phyloP scores from a whole-genome alignment of 495 filamentous ascomycete genomes.

The Diplogelasinospora grovesii region DNA sequence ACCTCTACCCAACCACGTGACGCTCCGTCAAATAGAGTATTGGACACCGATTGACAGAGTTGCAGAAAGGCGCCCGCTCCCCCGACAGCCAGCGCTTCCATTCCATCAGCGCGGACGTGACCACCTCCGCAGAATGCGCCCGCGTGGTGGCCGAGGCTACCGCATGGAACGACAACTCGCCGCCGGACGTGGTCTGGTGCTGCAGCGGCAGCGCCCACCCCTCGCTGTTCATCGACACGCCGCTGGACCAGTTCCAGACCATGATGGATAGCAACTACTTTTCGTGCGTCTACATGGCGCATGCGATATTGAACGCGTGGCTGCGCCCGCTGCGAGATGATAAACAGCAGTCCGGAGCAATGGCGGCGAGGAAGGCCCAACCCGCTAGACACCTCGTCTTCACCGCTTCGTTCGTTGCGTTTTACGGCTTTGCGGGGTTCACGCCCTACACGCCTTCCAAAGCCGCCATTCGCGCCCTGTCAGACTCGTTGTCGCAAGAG shows the following conservation, averaged over 20 bases:
- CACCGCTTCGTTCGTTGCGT: slow-evolving; percentile 64
- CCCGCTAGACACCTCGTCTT: slow-evolving; percentile 73
- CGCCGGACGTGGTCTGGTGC: slow-evolving; percentile 80
- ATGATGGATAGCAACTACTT: slow-evolving; percentile 86
- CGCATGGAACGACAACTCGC: slow-evolving; percentile 60
- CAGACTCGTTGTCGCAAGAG: slow-evolving; percentile 71
- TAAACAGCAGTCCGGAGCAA: slow-evolving; percentile 12
- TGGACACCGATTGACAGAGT: neutral
- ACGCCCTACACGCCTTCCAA: slow-evolving; percentile 70
- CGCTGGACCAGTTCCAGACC: slow-evolving; percentile 49
- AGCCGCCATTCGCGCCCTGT: slow-evolving; percentile 67
- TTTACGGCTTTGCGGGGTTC: slow-evolving; percentile 69
- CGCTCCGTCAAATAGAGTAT: no score
- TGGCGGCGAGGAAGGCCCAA: slow-evolving; percentile 20
- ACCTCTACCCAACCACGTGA: no score
- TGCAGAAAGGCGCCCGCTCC: slow-evolving; percentile 34
- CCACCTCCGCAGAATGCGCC: slow-evolving; percentile 50
- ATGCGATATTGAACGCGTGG: slow-evolving; percentile 50
- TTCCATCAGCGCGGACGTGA: slow-evolving; percentile 70
- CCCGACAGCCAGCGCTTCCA: slow-evolving; percentile 61
- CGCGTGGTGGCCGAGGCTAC: slow-evolving; percentile 59
- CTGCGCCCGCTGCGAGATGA: slow-evolving; percentile 31
- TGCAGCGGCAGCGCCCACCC: slow-evolving; percentile 65
- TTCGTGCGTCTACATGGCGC: slow-evolving; percentile 70
- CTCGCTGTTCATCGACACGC: slow-evolving; percentile 64